Base-by-base conservation (phyloP, 441 rosid species). In the Syzygium syzygioides region DNA sequence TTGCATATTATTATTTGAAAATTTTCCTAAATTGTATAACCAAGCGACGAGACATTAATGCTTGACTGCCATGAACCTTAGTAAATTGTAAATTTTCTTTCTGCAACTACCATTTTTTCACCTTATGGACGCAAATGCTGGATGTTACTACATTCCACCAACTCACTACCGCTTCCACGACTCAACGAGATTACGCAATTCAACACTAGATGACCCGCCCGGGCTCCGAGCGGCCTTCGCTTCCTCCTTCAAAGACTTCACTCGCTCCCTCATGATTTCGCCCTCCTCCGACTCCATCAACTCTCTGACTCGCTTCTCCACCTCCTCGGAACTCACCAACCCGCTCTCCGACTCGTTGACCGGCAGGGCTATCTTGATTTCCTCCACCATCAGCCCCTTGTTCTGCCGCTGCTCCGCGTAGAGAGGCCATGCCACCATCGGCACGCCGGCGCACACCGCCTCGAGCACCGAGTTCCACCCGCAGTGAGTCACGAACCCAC, bases 371-470 rank as follows among this genome's bases (percentile, higher is more conserved):
- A 93, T 87, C 90, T 90, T 91, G 89, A 93, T 90, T 45, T 94
- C 94, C 66, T 91, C 89, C 88, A 91, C 95, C 89, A 94, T 15
- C 52, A 90, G 52, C 6, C 89, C 60, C 85, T 88, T 64, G 55
- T 91, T 93, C 23, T 92, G 45, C 41, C 87, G 89, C 86, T 93
- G 93, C 90, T 92, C 94, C 2, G 92, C 93, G 53, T 93, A 91
- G 12, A 91, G 87, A 20, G 94, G 94, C 95, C 95, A 93, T 1
- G 93, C 92, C 55, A 92, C 54, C 90, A 93, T 89, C 14, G 94
- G 94, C 32, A 92, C 92, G 12, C 95, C 95, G 6, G 91, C 93
- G 3, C 87, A 34, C 53, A 91, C 88, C 2, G 93, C 89, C 79
- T 93, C 94, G 14, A 92, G 90, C 37, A 91, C 92, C 26, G 93